phyloP scores from a whole-genome alignment of 257 asterid species.

The Avicennia marina region DNA sequence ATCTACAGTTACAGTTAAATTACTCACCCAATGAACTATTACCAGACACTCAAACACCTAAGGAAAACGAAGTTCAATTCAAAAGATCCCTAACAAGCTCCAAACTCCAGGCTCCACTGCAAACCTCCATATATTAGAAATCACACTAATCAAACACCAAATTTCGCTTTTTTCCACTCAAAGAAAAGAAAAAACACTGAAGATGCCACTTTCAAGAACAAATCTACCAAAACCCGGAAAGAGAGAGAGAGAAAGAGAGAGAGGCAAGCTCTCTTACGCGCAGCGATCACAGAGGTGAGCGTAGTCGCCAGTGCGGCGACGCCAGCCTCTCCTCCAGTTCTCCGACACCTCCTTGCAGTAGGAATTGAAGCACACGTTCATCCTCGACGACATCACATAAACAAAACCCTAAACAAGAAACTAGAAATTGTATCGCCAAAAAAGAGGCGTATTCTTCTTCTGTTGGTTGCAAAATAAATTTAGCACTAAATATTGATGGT shows the following conservation, averaged over 20 bases:
- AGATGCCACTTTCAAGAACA: constrained; percentile 1
- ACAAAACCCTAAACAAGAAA: constrained; percentile 25
- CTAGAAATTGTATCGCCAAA: background rate
- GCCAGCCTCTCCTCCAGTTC: constrained; percentile 74
- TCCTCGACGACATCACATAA: constrained; percentile 29
- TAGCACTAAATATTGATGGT: constrained; percentile 19
- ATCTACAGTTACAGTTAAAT: no score
- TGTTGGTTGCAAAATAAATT: constrained; percentile 19
- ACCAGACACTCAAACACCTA: no score
- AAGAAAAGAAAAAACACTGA: background rate
- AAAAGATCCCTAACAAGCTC: no score
- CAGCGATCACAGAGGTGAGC: constrained; percentile 95
- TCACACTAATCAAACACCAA: constrained; percentile 4
- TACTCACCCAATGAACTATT: no score
- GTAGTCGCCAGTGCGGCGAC: constrained; percentile 92
- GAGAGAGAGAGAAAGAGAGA: background rate
- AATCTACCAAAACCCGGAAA: constrained; percentile 1
- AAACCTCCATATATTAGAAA: constrained; percentile 9
- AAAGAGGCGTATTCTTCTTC: background rate
- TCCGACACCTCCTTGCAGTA: constrained; percentile 60
- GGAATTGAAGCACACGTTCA: constrained; percentile 68
- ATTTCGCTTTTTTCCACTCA: background rate
- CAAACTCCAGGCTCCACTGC: no score
- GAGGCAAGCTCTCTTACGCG: constrained; percentile 52
- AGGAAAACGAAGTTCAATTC: no score